Base-by-base conservation (phyloP, 148 eudicot genomes). In the Nyssa sinensis region DNA sequence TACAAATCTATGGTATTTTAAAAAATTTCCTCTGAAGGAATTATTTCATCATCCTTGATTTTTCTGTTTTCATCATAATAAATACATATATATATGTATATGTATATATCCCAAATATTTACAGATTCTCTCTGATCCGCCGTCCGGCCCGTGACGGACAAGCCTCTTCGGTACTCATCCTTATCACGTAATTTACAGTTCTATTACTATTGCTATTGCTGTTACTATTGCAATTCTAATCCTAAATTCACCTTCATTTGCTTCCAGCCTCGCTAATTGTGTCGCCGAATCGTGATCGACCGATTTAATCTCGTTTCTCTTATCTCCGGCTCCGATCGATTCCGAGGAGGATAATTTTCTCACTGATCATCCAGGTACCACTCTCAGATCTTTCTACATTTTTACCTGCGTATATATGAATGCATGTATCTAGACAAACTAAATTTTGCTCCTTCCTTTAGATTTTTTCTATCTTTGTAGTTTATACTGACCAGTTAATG, bases 281-380 rank as follows among this genome's bases (percentile, higher is more conserved):
- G 10, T 24, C 23, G 28, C 1, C 30, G 7, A 34, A 53, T 75
- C 4, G 55, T 37, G 72, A 76, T 76, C 44, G 68, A 76, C 62
- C 79, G 68, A 49, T 33, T 62, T 62, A 69, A 34, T 69, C 62
- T 32, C 16, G 62, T 24, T 28, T 41, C 19, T 67, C 33, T 29
- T 29, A 0, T n/a, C 30, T 31, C 31, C 62, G 29, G 39, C 49
- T 25, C 27, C 62, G 75, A 39, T 72, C 68, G 76, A n/a, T 73
- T 59, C 35, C 23, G 35, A 62, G 37, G 66, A 37, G 14, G 57
- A 55, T 17, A 6, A 37, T 73, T 23, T 51, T 74, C 27, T n/a
- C 25, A 12, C 77, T 65, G 70, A 64, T 64, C 62, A 25, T 49
- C 12, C 24, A 47, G 77, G 70, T 74, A 47, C 51, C 12, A 8